Evolutionary conservation across 2,329 filamentous ascomycete genomes (phyloP), one percentile per base, ranked within the genome.

Genomic region (Triangularia setosa): DNA sequence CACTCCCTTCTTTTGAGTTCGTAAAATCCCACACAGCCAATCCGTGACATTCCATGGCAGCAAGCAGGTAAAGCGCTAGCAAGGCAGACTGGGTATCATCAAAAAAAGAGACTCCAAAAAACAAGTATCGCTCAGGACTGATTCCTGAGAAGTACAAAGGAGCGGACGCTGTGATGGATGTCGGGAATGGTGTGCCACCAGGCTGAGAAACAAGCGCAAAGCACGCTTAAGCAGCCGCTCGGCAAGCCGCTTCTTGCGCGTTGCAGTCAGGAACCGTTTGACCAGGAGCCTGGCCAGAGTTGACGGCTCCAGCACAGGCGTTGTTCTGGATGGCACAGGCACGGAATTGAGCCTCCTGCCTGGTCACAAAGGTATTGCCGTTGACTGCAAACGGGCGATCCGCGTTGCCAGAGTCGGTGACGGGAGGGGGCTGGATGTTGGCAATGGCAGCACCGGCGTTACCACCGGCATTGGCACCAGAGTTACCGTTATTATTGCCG

Each of bases 251-350:
- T 70, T 86, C 79, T 75, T 90, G 87, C 4, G 76, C 71, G 66
- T 82, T 78, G 77, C 87, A 90, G 63, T 87, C 81, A n/a, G 71
- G 67, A 27, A 83, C 74, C 3, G 75, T 77, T 64, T 79, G 73
- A 48, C 78, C 79, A 3, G 72, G 68, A 14, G 78, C 69, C 59
- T 74, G 64, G 21, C 85, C 83, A 12, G 76, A 70, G 73, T 88
- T 89, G 63, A 83, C 83, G 27, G 81, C 81, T 67, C 86, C 76
- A 12, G 83, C 78, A 71, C 87, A 90, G 3, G 73, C 75, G 70
- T 88, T 89, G 77, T 86, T 83, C 77, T 89, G 85, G 64, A 87
- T 82, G 66, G 86, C 81, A 72, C 87, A 90, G 35, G 85, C 82
- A 56, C 87, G 80, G 75, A 87, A 82, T 48, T 83, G 75, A 21